A percentile compares a stretch with the other conserved stretches of the same genome.
Evolutionary conservation across 345 rosid genomes (phyloP).

Genomic region (Euphorbia pulcherrima): DNA sequence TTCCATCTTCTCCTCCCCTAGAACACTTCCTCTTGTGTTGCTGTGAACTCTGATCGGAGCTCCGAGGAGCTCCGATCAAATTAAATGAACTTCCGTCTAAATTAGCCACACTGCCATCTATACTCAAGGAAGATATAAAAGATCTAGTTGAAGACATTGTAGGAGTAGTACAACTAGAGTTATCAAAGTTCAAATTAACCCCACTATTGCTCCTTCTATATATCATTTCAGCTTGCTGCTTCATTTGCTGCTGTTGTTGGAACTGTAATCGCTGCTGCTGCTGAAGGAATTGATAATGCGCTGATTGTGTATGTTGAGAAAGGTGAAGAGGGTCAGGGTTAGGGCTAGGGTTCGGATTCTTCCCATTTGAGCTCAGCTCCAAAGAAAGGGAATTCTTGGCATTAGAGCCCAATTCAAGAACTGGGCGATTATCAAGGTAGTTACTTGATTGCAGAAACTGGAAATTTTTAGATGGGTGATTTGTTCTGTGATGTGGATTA

Average conservation of each 20-base stretch:
- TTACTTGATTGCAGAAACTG: slow-evolving; percentile 41
- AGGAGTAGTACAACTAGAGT: slow-evolving; percentile 73
- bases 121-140: slow-evolving; percentile 69
- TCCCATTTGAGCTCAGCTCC: slow-evolving; percentile 51
- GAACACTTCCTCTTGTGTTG: slow-evolving; percentile 62
- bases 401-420: slow-evolving; percentile 48
- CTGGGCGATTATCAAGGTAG: slow-evolving; percentile 28
- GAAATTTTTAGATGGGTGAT: slow-evolving; percentile 36
- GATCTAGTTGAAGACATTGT: slow-evolving; percentile 69
- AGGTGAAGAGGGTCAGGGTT: slow-evolving; percentile 50
- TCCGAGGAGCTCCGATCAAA: slow-evolving; percentile 51
- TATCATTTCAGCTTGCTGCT: slow-evolving; percentile 76
- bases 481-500: slow-evolving; percentile 35
- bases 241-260: slow-evolving; percentile 55
- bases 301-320: slow-evolving; percentile 40
- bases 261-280: slow-evolving; percentile 42
- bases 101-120: slow-evolving; percentile 68
- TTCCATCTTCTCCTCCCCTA: slow-evolving; percentile 62
- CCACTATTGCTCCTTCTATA: slow-evolving; percentile 57
- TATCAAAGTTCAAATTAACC: slow-evolving; percentile 64
- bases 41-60: slow-evolving; percentile 64
- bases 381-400: slow-evolving; percentile 50
- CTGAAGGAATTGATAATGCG: slow-evolving; percentile 43
- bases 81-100: slow-evolving; percentile 52
- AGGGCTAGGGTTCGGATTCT: too few relatives aligned